These are phyloP conservation scores for Rhamnella rubrinervis DNA, from an alignment of 331 rosid genomes.

Conservation along the genomic window DNA sequence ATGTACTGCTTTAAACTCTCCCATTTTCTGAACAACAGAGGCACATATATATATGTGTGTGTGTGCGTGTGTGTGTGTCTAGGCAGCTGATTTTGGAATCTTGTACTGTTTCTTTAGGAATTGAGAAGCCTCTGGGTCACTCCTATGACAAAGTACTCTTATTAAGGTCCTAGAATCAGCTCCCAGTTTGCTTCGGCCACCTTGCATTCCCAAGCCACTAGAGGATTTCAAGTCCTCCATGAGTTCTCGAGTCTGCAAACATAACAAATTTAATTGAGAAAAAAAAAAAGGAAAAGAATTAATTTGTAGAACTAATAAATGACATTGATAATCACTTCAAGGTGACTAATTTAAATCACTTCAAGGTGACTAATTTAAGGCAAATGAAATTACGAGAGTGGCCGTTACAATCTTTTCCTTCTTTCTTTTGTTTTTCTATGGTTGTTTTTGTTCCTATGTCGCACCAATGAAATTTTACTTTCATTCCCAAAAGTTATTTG, in stretches of 20 bases:
- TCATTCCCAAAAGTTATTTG: no score
- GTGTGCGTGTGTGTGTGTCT: no score
- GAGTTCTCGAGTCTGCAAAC: constrained; percentile 84
- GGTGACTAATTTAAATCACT: not conserved
- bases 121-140: constrained; percentile 86
- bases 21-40: not conserved
- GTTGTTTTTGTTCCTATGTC: no score
- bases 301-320: not conserved
- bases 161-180: constrained; percentile 80
- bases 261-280: not conserved
- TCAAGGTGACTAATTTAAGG: not conserved
- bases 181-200: constrained; percentile 77
- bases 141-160: constrained; percentile 84
- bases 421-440: no score
- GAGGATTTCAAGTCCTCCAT: constrained; percentile 84
- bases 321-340: not conserved
- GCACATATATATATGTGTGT: no score
- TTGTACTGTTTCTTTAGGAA: constrained; percentile 94
- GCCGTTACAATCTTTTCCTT: not conserved
- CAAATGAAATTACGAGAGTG: not conserved
- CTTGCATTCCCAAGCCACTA: constrained; percentile 58
- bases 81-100: constrained; percentile 78
- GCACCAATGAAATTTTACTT: no score
- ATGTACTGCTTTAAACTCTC: constrained; percentile 6
- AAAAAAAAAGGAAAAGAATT: not conserved